Percentiles rank a stretch among this genome's conserved stretches.
Evolutionary conservation across 306 rosid genomes (phyloP).

Genomic region (Medicago ruthenica): DNA sequence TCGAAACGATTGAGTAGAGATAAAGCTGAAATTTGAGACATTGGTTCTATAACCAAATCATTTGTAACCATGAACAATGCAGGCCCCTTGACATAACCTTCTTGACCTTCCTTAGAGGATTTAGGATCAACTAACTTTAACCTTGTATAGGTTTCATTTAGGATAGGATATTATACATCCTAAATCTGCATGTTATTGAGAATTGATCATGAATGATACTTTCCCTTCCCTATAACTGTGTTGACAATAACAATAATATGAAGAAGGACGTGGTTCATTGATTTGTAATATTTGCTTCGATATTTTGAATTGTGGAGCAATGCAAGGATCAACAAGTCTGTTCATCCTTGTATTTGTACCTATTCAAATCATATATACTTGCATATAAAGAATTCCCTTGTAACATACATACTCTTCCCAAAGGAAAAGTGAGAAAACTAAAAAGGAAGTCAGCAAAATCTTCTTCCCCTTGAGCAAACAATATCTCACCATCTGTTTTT

Average conservation of each 20-base stretch:
- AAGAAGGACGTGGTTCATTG: not conserved
- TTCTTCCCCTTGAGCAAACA: conserved; percentile 34
- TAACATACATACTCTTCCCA: no score
- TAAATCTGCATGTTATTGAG: not conserved
- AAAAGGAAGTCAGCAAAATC: conserved; percentile 37
- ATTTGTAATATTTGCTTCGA: not conserved
- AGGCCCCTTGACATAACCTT: conserved; percentile 30
- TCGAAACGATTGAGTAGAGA: not conserved
- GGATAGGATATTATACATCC: no score
- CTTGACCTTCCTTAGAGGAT: not conserved
- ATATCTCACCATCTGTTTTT: conserved; percentile 4
- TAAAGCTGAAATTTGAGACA: not conserved
- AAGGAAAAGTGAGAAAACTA: conserved; percentile 20
- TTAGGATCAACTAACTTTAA: conserved; percentile 6
- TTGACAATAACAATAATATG: not conserved
- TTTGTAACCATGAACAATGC: conserved; percentile 25
- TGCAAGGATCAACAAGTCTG: not conserved
- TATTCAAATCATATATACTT: not conserved
- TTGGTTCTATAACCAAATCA: conserved; percentile 13
- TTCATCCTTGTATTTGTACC: not conserved
- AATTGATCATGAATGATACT: not conserved
- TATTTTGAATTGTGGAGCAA: conserved; percentile 2
- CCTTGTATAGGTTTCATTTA: not conserved
- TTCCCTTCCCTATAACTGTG: not conserved
- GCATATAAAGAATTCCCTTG: conserved; percentile 16